phyloP scores from a whole-genome alignment of 192 early-diverging fungal species.

The Coemansia sp. region DNA sequence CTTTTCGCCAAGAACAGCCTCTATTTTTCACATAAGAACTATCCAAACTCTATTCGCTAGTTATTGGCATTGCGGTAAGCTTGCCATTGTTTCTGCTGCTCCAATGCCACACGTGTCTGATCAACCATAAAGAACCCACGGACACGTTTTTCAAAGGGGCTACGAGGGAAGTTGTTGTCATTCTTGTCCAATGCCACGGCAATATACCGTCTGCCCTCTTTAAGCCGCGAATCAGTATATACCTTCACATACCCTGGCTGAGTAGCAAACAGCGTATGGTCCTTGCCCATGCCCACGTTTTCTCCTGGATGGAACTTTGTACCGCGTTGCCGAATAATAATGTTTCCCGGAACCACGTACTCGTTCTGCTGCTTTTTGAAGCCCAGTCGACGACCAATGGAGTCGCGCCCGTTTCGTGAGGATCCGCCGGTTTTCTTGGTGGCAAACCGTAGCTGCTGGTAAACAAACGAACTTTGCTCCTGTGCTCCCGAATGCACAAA shows the following conservation, averaged over 20 bases:
- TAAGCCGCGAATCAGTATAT: slow-evolving; percentile 64
- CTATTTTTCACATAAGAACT: too few species aligned
- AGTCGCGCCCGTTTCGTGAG: slow-evolving; percentile 75
- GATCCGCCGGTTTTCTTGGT: slow-evolving; percentile 76
- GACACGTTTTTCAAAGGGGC: slow-evolving; percentile 60
- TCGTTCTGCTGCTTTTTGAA: slow-evolving; percentile 70
- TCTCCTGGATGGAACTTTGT: slow-evolving; percentile 77
- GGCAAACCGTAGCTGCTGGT: slow-evolving; percentile 69
- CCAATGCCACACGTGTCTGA: slow-evolving; percentile 16
- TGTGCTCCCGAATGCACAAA: slow-evolving; percentile 6
- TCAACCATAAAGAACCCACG: slow-evolving; percentile 71
- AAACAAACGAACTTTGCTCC: slow-evolving; percentile 1
- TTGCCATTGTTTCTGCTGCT: slow-evolving; percentile 39
- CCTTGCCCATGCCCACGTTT: slow-evolving; percentile 75
- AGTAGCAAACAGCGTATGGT: slow-evolving; percentile 73
- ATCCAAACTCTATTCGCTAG: too few species aligned
- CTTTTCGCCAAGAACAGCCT: too few species aligned
- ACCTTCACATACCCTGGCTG: slow-evolving; percentile 73
- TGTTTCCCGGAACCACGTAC: slow-evolving; percentile 71
- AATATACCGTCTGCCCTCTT: slow-evolving; percentile 62
- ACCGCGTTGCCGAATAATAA: slow-evolving; percentile 78
- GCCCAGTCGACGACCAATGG: slow-evolving; percentile 72
- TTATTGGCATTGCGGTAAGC: slow-evolving; percentile 37
- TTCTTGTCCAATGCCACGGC: slow-evolving; percentile 64
- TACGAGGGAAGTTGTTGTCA: slow-evolving; percentile 59